These are phyloP conservation scores for Huntiella moniliformis DNA, from an alignment of 2,329 filamentous ascomycete genomes.

Conservation along the genomic window DNA sequence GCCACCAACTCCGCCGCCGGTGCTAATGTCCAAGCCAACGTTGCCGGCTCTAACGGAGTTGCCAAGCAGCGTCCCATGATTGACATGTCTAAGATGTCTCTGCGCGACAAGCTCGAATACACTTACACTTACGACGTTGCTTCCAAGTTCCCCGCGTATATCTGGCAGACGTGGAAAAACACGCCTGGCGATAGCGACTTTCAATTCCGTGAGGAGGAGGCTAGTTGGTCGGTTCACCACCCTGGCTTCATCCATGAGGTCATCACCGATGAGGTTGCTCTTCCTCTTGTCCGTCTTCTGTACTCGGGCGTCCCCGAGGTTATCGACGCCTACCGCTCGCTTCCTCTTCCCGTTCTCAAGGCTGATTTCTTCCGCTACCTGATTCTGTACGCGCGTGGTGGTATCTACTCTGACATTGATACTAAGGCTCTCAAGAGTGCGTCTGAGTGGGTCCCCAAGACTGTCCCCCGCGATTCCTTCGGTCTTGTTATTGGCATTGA, in stretches of 20 bases:
- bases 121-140: conserved; percentile 86
- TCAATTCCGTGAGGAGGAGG: conserved; percentile 63
- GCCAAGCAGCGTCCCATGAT: conserved; percentile 42
- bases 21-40: conserved; percentile 14
- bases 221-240: conserved; percentile 73
- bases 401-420: conserved; percentile 79
- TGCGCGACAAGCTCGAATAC: conserved; percentile 70
- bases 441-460: conserved; percentile 66
- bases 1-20: conserved; percentile 7
- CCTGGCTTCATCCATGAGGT: conserved; percentile 92
- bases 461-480: conserved; percentile 57
- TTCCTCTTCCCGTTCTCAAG: conserved; percentile 58
- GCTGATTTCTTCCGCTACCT: conserved; percentile 66
- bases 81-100: conserved; percentile 52
- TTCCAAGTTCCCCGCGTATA: conserved; percentile 83
- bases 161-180: conserved; percentile 98
- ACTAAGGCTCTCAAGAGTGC: conserved; percentile 70
- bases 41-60: conserved; percentile 11
- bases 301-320: conserved; percentile 71
- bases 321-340: conserved; percentile 52
- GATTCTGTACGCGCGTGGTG: conserved; percentile 41
- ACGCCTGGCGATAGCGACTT: conserved; percentile 64
- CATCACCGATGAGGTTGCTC: conserved; percentile 75
- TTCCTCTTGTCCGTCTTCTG: conserved; percentile 64
- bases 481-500: conserved; percentile 90